Percentiles rank a stretch among this genome's conserved stretches.
Conservation (phyloP, 1,284 basidiomycete species). For the Leccinum cinnamomeum region DNA sequence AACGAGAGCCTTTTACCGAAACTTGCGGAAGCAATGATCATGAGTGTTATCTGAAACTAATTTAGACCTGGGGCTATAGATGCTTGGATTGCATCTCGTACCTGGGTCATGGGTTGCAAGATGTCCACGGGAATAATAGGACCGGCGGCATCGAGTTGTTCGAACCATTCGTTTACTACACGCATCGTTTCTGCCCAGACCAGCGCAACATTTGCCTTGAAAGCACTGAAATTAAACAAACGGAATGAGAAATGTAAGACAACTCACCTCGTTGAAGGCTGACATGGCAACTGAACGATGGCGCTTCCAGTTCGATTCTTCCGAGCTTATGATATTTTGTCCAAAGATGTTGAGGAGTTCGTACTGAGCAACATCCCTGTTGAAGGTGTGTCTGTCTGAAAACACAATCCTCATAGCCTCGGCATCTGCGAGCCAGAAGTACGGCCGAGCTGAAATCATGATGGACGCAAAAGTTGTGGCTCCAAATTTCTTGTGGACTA, state of each 20-base stretch:
- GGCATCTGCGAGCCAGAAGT: slow-evolving; percentile 44
- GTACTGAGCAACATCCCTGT: slow-evolving; percentile 35
- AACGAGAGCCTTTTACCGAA: slow-evolving; percentile 42
- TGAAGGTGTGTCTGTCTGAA: slow-evolving; percentile 36
- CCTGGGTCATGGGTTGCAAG: slow-evolving; percentile 32
- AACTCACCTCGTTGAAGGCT: slow-evolving; percentile 27
- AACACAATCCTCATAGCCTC: slow-evolving; percentile 40
- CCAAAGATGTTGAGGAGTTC: slow-evolving; percentile 25
- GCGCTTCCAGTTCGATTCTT: slow-evolving; percentile 29
- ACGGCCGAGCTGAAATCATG: slow-evolving; percentile 26
- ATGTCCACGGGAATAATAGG: slow-evolving; percentile 31
- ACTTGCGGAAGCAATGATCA: slow-evolving; percentile 44
- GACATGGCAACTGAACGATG: slow-evolving; percentile 29
- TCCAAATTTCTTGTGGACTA: slow-evolving; percentile 37
- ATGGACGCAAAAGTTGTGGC: slow-evolving; percentile 41
- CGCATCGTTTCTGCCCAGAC: slow-evolving; percentile 46
- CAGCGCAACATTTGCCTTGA: slow-evolving; percentile 43
- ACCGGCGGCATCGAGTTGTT: slow-evolving; percentile 34
- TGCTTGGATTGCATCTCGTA: slow-evolving; percentile 6
- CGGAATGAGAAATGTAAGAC: background rate
- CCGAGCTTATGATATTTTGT: slow-evolving; percentile 20
- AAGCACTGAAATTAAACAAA: background rate
- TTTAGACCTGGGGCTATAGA: background rate
- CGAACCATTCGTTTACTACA: slow-evolving; percentile 47
- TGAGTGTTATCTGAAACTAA: slow-evolving; percentile 37